phyloP scores from a whole-genome alignment of 2,329 filamentous ascomycete species.

The Grosmannia clavigera region DNA sequence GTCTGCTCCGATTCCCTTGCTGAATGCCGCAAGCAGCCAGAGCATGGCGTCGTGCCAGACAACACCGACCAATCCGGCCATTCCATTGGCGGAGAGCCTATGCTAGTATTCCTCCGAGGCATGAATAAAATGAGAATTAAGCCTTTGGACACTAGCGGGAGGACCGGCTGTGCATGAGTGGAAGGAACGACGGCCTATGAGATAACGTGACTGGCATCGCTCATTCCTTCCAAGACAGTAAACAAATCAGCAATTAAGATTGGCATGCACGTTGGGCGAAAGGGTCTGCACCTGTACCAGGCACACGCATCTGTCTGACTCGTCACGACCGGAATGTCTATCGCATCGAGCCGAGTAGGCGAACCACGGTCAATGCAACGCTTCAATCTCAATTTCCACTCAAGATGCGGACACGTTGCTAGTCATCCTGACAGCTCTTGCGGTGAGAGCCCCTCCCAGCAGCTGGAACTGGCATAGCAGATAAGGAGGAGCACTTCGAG shows the following conservation, averaged over 20 bases:
- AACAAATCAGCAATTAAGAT: not conserved
- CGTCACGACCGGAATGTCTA: not conserved
- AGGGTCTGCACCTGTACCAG: not conserved
- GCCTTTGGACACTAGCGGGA: not conserved
- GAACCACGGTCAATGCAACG: not conserved
- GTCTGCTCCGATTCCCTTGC: not conserved
- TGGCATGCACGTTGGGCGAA: not conserved
- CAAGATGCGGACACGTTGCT: not conserved
- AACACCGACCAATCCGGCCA: not conserved
- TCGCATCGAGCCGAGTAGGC: not conserved
- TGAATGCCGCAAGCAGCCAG: not conserved
- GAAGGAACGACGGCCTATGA: not conserved
- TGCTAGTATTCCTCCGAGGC: not conserved
- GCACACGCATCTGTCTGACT: not conserved
- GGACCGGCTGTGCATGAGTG: slow-evolving; percentile 1
- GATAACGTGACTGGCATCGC: not conserved
- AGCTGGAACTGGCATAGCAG: not conserved
- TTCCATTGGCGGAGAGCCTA: not conserved
- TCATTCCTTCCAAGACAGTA: not conserved
- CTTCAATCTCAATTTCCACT: not conserved
- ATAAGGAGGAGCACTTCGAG: not conserved
- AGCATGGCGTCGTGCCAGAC: not conserved
- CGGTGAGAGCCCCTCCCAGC: not conserved
- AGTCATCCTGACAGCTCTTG: not conserved
- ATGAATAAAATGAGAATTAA: not conserved